phyloP scores from a whole-genome alignment of 495 filamentous ascomycete species.

The Lophiostoma macrostomum region DNA sequence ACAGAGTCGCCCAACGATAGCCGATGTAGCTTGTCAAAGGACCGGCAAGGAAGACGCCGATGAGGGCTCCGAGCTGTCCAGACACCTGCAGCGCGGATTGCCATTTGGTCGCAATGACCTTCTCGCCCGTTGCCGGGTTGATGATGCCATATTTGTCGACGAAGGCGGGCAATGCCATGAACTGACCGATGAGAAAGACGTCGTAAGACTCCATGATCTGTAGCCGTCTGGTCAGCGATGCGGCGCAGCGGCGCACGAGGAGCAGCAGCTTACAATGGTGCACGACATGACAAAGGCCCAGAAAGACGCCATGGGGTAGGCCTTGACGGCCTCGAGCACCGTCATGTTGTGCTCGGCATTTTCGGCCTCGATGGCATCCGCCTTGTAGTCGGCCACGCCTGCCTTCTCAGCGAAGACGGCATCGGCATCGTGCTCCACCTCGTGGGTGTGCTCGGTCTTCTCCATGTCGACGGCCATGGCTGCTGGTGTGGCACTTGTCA shows the following conservation, averaged over 20 bases:
- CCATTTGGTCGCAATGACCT: conserved; percentile 43
- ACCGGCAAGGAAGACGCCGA: conserved; percentile 48
- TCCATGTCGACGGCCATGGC: no score
- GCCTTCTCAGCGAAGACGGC: conserved; percentile 46
- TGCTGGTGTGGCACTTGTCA: no score
- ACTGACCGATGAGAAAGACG: conserved; percentile 16
- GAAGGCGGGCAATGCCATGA: conserved; percentile 5
- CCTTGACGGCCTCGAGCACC: conserved; percentile 48
- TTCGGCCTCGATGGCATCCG: conserved; percentile 48
- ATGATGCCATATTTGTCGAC: conserved; percentile 2
- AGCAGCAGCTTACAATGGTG: conserved; percentile 49
- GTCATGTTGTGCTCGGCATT: conserved; percentile 48
- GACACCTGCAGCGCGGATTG: conserved; percentile 47
- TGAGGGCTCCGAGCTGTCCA: conserved; percentile 46
- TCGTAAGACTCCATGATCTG: conserved; percentile 20
- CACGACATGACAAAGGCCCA: conserved; percentile 54
- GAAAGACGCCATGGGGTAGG: conserved; percentile 48
- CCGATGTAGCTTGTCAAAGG: conserved; percentile 48
- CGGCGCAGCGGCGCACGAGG: conserved; percentile 3
- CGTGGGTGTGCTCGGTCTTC: no score
- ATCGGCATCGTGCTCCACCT: no score
- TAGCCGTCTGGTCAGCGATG: no score
- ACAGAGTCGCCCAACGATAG: conserved; percentile 48
- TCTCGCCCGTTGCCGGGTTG: neutral
- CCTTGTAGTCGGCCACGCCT: conserved; percentile 46